Conservation (phyloP, 345 rosid genomes). For the Mallotus nudiflorus region DNA sequence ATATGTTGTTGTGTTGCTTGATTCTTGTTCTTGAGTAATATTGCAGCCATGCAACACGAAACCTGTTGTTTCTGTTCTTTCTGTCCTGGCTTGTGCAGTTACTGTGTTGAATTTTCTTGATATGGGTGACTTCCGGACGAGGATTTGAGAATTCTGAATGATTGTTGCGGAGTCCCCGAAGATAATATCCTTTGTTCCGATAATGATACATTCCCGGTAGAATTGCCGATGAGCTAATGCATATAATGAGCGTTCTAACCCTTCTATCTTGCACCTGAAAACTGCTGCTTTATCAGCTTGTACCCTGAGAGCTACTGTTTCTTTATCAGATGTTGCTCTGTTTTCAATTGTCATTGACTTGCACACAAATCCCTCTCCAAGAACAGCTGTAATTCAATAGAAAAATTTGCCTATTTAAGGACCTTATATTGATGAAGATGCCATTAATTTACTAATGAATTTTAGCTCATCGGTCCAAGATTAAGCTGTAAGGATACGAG, state of each 20-base stretch:
- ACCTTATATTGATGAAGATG: too few relatives aligned
- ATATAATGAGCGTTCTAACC: neutral
- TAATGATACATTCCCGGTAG: neutral
- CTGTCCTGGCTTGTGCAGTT: constrained; percentile 11
- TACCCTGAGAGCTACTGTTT: neutral
- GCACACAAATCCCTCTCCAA: constrained; percentile 21
- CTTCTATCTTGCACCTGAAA: constrained; percentile 6
- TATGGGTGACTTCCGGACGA: neutral
- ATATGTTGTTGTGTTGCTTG: neutral
- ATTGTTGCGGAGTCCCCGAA: neutral
- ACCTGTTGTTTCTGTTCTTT: constrained; percentile 14
- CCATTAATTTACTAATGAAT: too few relatives aligned
- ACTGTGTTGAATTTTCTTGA: neutral
- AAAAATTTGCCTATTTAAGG: too few relatives aligned
- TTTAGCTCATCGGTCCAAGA: too few relatives aligned
- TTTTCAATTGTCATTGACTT: constrained; percentile 15
- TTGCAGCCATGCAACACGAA: constrained; percentile 18
- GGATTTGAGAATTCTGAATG: neutral
- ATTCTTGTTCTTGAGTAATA: neutral
- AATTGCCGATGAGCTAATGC: constrained; percentile 11
- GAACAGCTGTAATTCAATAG: constrained; percentile 6
- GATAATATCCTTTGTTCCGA: neutral
- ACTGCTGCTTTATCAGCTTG: constrained; percentile 5
- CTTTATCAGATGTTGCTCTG: constrained; percentile 3
- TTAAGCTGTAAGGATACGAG: too few relatives aligned